phyloP scores from a whole-genome alignment of 495 filamentous ascomycete species.

The Penicillium parvum region DNA sequence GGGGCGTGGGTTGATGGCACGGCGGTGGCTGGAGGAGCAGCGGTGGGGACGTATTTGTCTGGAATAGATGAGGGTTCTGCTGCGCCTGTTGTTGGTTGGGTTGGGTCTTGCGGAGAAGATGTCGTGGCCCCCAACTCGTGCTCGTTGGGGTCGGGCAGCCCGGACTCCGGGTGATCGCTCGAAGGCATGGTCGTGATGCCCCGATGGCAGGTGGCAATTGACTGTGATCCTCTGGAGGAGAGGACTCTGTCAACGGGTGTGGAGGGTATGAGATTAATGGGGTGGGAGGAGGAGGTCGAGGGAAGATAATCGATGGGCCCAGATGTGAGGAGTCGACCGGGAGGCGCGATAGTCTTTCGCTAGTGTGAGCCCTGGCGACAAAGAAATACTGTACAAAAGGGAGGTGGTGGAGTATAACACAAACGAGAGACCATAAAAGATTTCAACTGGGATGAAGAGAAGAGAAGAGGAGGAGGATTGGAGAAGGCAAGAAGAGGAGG shows the following conservation, averaged over 20 bases:
- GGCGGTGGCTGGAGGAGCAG: slow-evolving; percentile 9
- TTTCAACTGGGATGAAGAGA: too few species aligned
- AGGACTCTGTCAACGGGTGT: slow-evolving; percentile 9
- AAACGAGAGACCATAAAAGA: slow-evolving; percentile 1
- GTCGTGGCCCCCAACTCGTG: slow-evolving; percentile 18
- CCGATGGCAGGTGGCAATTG: slow-evolving; percentile 16
- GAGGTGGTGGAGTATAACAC: too few species aligned
- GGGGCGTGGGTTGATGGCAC: slow-evolving; percentile 10
- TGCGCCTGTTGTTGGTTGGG: not conserved
- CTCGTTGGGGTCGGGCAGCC: slow-evolving; percentile 12
- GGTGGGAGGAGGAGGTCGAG: slow-evolving; percentile 1
- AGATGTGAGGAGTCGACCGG: slow-evolving; percentile 26
- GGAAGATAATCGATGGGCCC: slow-evolving; percentile 8
- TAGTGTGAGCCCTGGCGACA: slow-evolving; percentile 4
- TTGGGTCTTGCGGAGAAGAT: slow-evolving; percentile 17
- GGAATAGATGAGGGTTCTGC: slow-evolving; percentile 14
- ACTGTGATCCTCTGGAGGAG: slow-evolving; percentile 3
- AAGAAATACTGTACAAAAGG: not conserved
- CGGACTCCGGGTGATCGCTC: slow-evolving; percentile 23
- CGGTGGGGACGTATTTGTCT: slow-evolving; percentile 8
- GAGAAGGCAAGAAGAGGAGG: not conserved
- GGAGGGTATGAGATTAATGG: not conserved
- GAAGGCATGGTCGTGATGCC: slow-evolving; percentile 24
- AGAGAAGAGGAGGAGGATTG: not conserved
- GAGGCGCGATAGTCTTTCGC: slow-evolving; percentile 16